Conservation (phyloP, 208 protist species). For the Acanthamoeba culbertsoni region DNA sequence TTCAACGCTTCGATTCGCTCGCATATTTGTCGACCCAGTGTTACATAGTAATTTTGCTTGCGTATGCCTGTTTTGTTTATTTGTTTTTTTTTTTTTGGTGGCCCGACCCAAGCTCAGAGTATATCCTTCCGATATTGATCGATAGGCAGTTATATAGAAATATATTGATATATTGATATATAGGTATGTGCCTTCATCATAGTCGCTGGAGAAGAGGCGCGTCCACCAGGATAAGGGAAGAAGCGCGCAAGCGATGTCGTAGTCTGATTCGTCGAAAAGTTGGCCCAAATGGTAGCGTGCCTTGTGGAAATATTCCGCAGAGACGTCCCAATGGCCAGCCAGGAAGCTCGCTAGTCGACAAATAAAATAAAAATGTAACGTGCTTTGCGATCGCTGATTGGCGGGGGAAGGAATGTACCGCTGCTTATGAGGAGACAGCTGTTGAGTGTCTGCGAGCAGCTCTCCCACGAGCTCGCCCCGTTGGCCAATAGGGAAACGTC, state of each 20-base stretch:
- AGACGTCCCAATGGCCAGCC: neutral
- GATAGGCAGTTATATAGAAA: no score
- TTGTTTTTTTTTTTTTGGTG: neutral
- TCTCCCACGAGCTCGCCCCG: neutral
- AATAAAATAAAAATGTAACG: neutral
- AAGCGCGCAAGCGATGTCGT: neutral
- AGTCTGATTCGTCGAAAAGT: neutral
- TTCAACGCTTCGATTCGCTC: neutral
- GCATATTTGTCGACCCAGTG: neutral
- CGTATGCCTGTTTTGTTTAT: neutral
- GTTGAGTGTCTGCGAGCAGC: neutral
- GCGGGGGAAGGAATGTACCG: neutral
- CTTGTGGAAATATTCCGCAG: neutral
- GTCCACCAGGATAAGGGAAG: neutral
- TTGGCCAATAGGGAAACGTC: neutral
- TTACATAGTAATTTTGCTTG: neutral
- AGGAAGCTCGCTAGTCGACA: neutral
- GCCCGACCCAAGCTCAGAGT: neutral
- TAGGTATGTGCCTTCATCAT: neutral
- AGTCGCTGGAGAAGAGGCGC: neutral
- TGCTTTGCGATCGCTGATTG: no score
- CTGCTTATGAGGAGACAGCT: neutral
- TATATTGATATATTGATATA: no score
- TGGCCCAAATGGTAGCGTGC: neutral
- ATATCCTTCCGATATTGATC: neutral